Base-by-base conservation (phyloP, 768 basidiomycete species). In the Pleurotus giganteus region DNA sequence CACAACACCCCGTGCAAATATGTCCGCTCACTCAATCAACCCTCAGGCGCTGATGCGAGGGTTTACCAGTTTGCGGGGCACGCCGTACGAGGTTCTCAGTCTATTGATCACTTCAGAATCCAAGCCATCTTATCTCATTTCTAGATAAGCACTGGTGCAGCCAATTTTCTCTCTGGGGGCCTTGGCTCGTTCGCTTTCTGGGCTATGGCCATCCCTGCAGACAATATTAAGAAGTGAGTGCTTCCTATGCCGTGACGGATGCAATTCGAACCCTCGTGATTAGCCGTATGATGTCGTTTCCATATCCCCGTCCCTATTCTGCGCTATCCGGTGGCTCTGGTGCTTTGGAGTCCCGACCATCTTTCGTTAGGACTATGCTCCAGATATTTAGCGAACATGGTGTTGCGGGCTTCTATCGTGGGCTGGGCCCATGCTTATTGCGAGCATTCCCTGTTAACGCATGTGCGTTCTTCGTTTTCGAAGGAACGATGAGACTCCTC, bases 381-480 rank as follows among this genome's bases (percentile, higher is more conserved):
- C 73, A 77, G 37, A 86, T 88, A 34, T 77, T 81, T 63, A 57
- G 69, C 28, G 72, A 71, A 23, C 77, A 83, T 47, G 86, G 86
- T 5, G 53, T 76, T 36, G 57, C 70, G 37, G 85, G 85, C 28
- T 86, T 82, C 63, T 82, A 77, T 68, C 78, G 88, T 59, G 90
- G 89, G 1, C 71, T 89, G 24, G 80, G 78, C 9, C 88, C 88
- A 29, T 82, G 81, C 54, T 70, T 89, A 23, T 68, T 91, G 56
- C 76, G 89, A 57, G 87, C 90, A 17, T 88, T 91, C 69, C 90
- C 90, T 12, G 80, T 83, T 0, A 92, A 92, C 65, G 88, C 89
- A 0, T 86, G 82, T 45, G 90, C 89, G 0, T 75, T 88, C 45
- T 88, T 88, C 60, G 89, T 90, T 2, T 92, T 88, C 67, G 89